These are phyloP conservation scores for Rhizopus arrhizus DNA, from an alignment of 371 early-diverging fungal genomes.

Conservation along the genomic window DNA sequence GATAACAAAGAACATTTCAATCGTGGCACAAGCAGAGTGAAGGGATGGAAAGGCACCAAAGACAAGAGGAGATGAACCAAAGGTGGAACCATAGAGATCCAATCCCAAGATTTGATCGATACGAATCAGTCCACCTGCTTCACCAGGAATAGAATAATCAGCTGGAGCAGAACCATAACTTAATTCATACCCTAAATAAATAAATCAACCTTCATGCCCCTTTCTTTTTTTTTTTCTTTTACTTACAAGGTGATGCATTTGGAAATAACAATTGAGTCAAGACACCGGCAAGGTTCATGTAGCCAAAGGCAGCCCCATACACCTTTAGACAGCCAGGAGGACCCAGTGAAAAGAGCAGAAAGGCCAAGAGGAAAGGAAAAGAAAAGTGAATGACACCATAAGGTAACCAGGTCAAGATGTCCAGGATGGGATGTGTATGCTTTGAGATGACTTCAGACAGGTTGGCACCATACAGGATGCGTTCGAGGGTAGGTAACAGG, in stretches of 20 bases:
- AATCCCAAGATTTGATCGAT: slow-evolving; percentile 73
- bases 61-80: slow-evolving; percentile 70
- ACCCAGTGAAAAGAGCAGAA: slow-evolving; percentile 52
- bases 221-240: too few relatives aligned
- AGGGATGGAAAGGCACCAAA: slow-evolving; percentile 81
- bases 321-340: slow-evolving; percentile 55
- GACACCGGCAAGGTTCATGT: slow-evolving; percentile 74
- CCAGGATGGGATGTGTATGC: slow-evolving; percentile 54
- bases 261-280: slow-evolving; percentile 71
- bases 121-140: slow-evolving; percentile 73
- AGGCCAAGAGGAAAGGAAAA: slow-evolving; percentile 60
- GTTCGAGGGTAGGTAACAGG: slow-evolving; percentile 67
- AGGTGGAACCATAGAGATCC: slow-evolving; percentile 65
- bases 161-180: slow-evolving; percentile 65
- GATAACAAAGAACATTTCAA: slow-evolving; percentile 62
- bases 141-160: slow-evolving; percentile 69
- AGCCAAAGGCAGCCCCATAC: slow-evolving; percentile 67
- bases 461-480: slow-evolving; percentile 70
- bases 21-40: slow-evolving; percentile 72
- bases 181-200: slow-evolving; percentile 60
- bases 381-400: slow-evolving; percentile 78
- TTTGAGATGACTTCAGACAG: slow-evolving; percentile 65
- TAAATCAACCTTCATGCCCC: too few relatives aligned
- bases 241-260: slow-evolving; percentile 75
- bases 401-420: slow-evolving; percentile 73